phyloP scores from a whole-genome alignment of 768 basidiomycete species.

The Rhodotorula toruloides region DNA sequence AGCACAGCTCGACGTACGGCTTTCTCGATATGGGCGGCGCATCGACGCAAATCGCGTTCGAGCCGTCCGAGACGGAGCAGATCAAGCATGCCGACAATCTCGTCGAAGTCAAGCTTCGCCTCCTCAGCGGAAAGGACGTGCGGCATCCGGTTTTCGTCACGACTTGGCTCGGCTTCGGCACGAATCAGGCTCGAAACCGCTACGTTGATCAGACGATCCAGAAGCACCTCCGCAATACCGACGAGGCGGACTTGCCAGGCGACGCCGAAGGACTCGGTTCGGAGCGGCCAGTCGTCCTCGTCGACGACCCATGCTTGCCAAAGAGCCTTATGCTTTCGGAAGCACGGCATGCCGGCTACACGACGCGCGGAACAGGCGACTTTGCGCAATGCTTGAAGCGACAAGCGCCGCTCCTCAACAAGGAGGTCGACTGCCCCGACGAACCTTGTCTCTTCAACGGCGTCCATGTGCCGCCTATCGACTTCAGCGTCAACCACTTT shows the following conservation, averaged over 20 bases:
- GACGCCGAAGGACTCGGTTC: conserved; percentile 12
- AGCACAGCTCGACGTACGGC: conserved; percentile 78
- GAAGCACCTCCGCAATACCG: conserved; percentile 28
- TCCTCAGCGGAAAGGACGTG: conserved; percentile 79
- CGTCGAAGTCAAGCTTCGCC: conserved; percentile 70
- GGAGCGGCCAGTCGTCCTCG: conserved; percentile 43
- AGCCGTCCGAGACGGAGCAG: conserved; percentile 62
- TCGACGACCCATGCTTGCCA: conserved; percentile 88
- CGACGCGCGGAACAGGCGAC: conserved; percentile 76
- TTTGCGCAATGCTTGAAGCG: conserved; percentile 74
- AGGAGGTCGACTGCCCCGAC: conserved; percentile 72
- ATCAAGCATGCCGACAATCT: conserved; percentile 57
- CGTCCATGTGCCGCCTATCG: conserved; percentile 84
- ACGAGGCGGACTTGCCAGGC: conserved; percentile 18
- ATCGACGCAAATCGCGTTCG: conserved; percentile 97
- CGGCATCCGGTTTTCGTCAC: conserved; percentile 92
- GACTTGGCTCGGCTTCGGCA: conserved; percentile 97
- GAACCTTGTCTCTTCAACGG: conserved; percentile 89
- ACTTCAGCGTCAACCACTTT: conserved; percentile 86
- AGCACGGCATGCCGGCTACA: conserved; percentile 56
- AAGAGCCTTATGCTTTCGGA: conserved; percentile 63
- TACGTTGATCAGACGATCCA: conserved; percentile 68
- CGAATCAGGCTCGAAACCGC: conserved; percentile 90
- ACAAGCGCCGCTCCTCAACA: conserved; percentile 75
- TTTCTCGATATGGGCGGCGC: conserved; percentile 99